Base-by-base conservation (phyloP, 2,329 filamentous ascomycete genomes). In the Cercospora brassicicola region DNA sequence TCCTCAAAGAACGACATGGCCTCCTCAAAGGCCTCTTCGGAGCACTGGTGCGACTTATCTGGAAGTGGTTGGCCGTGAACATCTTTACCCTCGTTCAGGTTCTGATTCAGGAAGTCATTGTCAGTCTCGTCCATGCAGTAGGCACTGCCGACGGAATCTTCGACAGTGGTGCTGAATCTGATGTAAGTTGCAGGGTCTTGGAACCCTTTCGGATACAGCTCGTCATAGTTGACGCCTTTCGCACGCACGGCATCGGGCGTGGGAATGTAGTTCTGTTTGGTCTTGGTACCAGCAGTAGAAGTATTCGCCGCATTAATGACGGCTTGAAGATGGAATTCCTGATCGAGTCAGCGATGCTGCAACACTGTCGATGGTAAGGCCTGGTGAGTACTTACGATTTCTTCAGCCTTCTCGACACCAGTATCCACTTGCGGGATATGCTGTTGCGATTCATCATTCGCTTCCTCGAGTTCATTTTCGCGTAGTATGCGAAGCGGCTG, bases 91-190 rank as follows among this genome's bases (percentile, higher is more conserved):
- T 88, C 84, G 82, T 98, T 99, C 83, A 95, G 90, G 73, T 88
- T 85, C 15, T 57, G 51, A 77, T 90, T 91, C 74, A 99, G 87
- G 78, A 92, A 97, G 65, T 86, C 88, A 79, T 93, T 91, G 82
- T 99, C 95, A 76, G 96, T 93, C 72, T 90, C 89, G 30, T 90
- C 94, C 91, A 98, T 94, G 82, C 96, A 93, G 89, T 99, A 99
- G 75, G 90, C 88, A 78, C 90, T 91, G 76, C 92, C 91, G 77
- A 93, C 90, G 76, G 91, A 96, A 81, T 99, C 95, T 82, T 99
- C 95, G 69, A 99, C 94, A 2, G 95, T 99, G 73, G 96, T 94
- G 72, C 95, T 98, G 83, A 96, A 98, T 72, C 94, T 93, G 79
- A 99, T 97, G 81, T 98, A 98, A 69, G 94, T 95, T 69, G 90